Conservation (phyloP, 2,329 filamentous ascomycete genomes). For the Proliferodiscus dingleyae region DNA sequence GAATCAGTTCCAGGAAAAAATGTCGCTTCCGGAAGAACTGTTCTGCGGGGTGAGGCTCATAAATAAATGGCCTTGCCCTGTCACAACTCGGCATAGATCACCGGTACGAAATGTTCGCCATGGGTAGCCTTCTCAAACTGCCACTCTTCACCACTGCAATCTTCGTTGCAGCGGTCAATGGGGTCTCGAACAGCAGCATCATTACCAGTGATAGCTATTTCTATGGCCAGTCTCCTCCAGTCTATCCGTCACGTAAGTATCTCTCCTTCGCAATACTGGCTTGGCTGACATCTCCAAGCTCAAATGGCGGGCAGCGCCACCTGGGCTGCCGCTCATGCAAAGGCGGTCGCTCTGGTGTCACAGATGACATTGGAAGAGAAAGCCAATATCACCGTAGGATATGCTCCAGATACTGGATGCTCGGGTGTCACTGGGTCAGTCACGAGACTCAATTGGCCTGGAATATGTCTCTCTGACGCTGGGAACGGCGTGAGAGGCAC, state of each 20-base stretch:
- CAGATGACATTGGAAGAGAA: conserved; percentile 76
- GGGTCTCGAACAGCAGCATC: too few relatives aligned
- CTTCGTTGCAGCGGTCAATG: too few relatives aligned
- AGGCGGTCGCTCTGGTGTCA: conserved; percentile 62
- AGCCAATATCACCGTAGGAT: conserved; percentile 34
- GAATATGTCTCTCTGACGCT: conserved; percentile 24
- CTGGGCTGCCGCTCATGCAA: conserved; percentile 66
- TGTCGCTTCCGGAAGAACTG: too few relatives aligned
- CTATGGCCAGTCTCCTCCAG: conserved; percentile 8
- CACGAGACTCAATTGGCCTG: conserved; percentile 17
- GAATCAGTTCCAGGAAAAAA: too few relatives aligned
- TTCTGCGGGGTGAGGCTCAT: too few relatives aligned
- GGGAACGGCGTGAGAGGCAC: conserved; percentile 28
- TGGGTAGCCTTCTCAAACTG: too few relatives aligned
- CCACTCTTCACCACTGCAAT: too few relatives aligned
- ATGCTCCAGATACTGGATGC: conserved; percentile 33
- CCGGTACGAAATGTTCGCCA: too few relatives aligned
- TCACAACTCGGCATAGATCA: too few relatives aligned
- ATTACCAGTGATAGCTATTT: conserved; percentile 6
- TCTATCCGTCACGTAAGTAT: conserved; percentile 12
- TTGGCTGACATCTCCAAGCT: neutral
- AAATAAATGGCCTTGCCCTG: too few relatives aligned
- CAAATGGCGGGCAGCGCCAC: neutral
- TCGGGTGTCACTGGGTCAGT: conserved; percentile 14
- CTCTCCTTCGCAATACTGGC: neutral